A percentile compares a stretch with the other conserved stretches of the same genome.
Conservation (phyloP, 352 stramenopile genomes). For the Phytophthora hybrid region DNA sequence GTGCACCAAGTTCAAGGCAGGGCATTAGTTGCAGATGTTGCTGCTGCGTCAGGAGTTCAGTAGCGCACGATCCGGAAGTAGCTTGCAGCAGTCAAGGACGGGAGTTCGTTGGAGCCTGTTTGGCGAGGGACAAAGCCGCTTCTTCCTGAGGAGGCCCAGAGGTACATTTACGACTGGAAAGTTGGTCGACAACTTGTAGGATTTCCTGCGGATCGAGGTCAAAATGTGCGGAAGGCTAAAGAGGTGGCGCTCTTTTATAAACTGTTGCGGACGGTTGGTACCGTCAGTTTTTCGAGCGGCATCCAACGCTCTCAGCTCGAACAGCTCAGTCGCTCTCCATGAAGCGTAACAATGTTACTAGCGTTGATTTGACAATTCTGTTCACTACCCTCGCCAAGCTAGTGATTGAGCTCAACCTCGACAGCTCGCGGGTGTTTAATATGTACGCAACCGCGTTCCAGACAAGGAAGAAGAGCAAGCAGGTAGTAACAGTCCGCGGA, state of each 20-base stretch:
- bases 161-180: conserved; percentile 26
- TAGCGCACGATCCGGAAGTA: conserved; percentile 6
- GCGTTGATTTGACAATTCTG: conserved; percentile 6
- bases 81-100: not conserved
- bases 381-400: conserved; percentile 24
- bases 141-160: conserved; percentile 15
- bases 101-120: not conserved
- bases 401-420: conserved; percentile 14
- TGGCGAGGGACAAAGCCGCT: not conserved
- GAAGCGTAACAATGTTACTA: conserved; percentile 21
- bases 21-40: not conserved
- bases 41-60: not conserved
- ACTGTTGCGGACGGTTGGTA: conserved; percentile 30
- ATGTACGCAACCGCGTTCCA: conserved; percentile 42
- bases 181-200: conserved; percentile 25
- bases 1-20: not conserved
- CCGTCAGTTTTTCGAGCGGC: conserved; percentile 22
- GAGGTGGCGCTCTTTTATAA: conserved; percentile 5
- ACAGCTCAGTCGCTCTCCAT: conserved; percentile 22
- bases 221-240: conserved; percentile 27
- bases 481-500: conserved; percentile 29
- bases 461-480: conserved; percentile 9
- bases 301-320: conserved; percentile 8
- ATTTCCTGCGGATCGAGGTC: conserved; percentile 4
- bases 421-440: conserved; percentile 29